Evolutionary conservation across 2,329 filamentous ascomycete species (phyloP), one percentile per base, ranked within the genome.

Genomic region (Trichothecium sympodiale): DNA sequence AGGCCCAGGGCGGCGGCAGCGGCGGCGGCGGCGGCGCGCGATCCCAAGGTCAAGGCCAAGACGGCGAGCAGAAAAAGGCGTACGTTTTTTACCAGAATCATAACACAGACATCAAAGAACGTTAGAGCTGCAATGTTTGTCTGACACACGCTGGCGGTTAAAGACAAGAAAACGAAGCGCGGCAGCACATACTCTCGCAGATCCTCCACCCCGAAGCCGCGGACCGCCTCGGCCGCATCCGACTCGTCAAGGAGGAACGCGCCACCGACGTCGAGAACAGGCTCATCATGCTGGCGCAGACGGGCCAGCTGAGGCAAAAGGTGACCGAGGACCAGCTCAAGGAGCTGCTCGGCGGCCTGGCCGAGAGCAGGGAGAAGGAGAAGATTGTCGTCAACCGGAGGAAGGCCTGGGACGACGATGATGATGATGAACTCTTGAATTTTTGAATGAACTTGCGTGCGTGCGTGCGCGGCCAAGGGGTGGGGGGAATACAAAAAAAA

Each of bases 191-290:
- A 48, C 79, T 98, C 43, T 75, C 74, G 48, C 91, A 96, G 61
- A 96, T 98, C 65, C 84, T 98, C 42, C 80, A 88, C 51, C 91
- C 91, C 46, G 86, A 89, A 53, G 91, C 91, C 14, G 83, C 86
- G 41, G 91, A 98, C 64, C 83, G 91, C 12, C 74, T 98, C 1
- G 86, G 85, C 38, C 85, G 91, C 46, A 96, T 98, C 63, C 82
- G 89, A 25, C 78, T 98, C 41, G 91, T 98, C 54, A 96, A 96
- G 64, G 86, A 88, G 56, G 80, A 81, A 48, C 84, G 91, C 51
- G 91, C 91, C 26, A 74, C 72, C 42, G 87, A 95, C 52, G 77
- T 98, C 38, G 91, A 98, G 67, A 88, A 93, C 69, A 66, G 89
- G 34, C 74, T 98, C 38, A 88, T 98, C 59, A 87, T 81, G 77